Conservation (phyloP, 1,139 yeast species). For the Debaryomycetaceae sp. region DNA sequence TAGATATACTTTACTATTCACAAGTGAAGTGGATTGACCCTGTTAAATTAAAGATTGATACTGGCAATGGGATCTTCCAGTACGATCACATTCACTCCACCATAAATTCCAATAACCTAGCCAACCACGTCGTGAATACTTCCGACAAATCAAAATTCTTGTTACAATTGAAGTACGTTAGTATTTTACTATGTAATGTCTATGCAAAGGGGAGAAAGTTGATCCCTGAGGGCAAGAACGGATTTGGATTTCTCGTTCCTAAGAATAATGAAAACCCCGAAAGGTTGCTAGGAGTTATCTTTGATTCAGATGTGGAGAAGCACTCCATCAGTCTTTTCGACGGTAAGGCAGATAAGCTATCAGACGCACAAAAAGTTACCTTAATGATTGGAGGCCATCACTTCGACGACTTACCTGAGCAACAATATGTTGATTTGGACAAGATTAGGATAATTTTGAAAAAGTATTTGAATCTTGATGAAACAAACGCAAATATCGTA, state of each 20-base stretch:
- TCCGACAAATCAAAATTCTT: conserved; percentile 17
- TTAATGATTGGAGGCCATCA: conserved; percentile 89
- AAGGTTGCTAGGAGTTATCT: conserved; percentile 77
- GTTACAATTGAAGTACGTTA: conserved; percentile 41
- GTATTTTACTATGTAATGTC: conserved; percentile 59
- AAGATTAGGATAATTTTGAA: conserved; percentile 46
- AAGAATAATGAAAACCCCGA: conserved; percentile 50
- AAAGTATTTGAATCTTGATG: conserved; percentile 48
- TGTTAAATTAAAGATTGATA: background rate
- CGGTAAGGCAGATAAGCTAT: conserved; percentile 4
- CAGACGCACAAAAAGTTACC: conserved; percentile 64
- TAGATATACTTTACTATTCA: conserved; percentile 29
- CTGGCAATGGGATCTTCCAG: conserved; percentile 9
- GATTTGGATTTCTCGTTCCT: conserved; percentile 91
- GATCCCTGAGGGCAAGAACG: conserved; percentile 48
- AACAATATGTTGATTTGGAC: conserved; percentile 42
- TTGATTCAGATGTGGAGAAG: conserved; percentile 78
- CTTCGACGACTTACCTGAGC: conserved; percentile 23
- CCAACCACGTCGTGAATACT: conserved; percentile 14
- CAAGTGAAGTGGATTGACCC: conserved; percentile 20
- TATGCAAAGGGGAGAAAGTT: conserved; percentile 28
- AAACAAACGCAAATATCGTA: conserved; percentile 28
- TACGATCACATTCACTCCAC: conserved; percentile 60
- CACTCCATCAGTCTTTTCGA: conserved; percentile 23
- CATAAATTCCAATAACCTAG: conserved; percentile 37